Conservation (phyloP, 164 flowering plant species). For the Tetracentron sinense region DNA sequence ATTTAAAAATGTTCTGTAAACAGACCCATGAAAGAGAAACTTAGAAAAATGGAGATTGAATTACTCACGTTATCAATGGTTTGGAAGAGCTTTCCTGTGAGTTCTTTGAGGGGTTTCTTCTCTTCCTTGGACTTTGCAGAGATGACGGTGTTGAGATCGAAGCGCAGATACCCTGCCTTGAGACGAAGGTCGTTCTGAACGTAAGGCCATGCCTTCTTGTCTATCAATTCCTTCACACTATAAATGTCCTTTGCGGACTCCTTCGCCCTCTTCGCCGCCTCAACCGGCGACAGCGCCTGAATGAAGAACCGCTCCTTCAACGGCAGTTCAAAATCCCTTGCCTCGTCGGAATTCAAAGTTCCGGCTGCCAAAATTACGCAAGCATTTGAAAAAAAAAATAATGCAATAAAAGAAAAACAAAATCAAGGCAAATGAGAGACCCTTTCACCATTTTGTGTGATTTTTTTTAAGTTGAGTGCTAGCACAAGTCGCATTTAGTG, state of each 20-base stretch:
- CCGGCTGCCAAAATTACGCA: slow-evolving; percentile 69
- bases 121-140: slow-evolving; percentile 70
- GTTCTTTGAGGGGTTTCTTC: slow-evolving; percentile 73
- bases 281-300: slow-evolving; percentile 60
- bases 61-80: slow-evolving; percentile 53
- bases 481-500: too few species aligned
- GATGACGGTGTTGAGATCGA: slow-evolving; percentile 86
- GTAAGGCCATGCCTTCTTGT: slow-evolving; percentile 93
- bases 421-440: too few species aligned
- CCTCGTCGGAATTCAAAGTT: slow-evolving; percentile 75
- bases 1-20: too few species aligned
- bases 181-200: slow-evolving; percentile 82
- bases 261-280: slow-evolving; percentile 73
- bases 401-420: too few species aligned
- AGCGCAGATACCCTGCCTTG: slow-evolving; percentile 72
- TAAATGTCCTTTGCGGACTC: slow-evolving; percentile 89
- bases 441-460: too few species aligned
- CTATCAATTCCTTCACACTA: slow-evolving; percentile 62
- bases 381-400: too few species aligned
- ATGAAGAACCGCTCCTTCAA: slow-evolving; percentile 71
- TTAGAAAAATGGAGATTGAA: not conserved
- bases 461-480: too few species aligned
- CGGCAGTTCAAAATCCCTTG: slow-evolving; percentile 75
- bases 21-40: too few species aligned
- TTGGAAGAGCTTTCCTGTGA: slow-evolving; percentile 75